Conservation (phyloP, 495 filamentous ascomycete genomes). For the Talaromyces ruber region DNA sequence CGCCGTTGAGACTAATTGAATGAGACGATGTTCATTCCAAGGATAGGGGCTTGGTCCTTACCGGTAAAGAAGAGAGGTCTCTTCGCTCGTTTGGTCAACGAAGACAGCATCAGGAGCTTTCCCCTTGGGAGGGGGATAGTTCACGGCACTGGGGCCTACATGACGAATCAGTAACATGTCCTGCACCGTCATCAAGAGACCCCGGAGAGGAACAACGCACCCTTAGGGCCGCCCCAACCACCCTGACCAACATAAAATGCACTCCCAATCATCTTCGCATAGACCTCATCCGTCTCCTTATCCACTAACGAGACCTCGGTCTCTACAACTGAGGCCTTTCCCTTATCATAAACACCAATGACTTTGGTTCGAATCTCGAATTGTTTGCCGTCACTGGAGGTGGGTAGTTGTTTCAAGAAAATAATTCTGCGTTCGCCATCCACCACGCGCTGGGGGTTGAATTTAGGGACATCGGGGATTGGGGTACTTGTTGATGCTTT, state of each 20-base stretch:
- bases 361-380: conserved; percentile 77
- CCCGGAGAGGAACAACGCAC: conserved; percentile 20
- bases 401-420: conserved; percentile 69
- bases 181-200: background rate
- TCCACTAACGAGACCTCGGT: conserved; percentile 73
- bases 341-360: conserved; percentile 87
- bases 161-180: background rate
- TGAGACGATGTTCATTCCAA: background rate
- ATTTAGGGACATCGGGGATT: conserved; percentile 70
- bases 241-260: conserved; percentile 80
- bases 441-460: conserved; percentile 66
- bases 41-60: conserved; percentile 12
- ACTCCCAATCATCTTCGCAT: conserved; percentile 56
- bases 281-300: conserved; percentile 58
- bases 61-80: conserved; percentile 69
- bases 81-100: conserved; percentile 53
- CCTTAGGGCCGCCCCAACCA: conserved; percentile 86
- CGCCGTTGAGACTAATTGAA: conserved; percentile 61
- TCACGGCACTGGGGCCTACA: conserved; percentile 58
- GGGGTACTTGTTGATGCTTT: conserved; percentile 44
- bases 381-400: conserved; percentile 57
- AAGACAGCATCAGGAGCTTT: conserved; percentile 69
- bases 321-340: conserved; percentile 73
- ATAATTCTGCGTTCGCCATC: conserved; percentile 79
- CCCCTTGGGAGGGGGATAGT: conserved; percentile 63